Conservation (phyloP, 192 early-diverging fungal species). For the Gaertneriomyces semiglobifer region DNA sequence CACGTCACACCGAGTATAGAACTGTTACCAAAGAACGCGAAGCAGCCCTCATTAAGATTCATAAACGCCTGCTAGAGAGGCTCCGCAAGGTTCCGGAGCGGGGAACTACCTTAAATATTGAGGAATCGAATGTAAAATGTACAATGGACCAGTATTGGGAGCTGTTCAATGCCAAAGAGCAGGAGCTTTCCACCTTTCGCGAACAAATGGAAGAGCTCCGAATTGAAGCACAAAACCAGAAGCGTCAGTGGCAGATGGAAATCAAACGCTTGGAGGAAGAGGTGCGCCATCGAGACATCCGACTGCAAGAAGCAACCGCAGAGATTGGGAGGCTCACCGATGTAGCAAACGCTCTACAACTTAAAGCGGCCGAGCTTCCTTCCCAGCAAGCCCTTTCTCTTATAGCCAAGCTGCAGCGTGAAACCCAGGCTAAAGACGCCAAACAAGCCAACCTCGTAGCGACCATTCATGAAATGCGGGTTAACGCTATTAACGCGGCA, state of each 20-base stretch:
- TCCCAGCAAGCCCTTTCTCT: not conserved
- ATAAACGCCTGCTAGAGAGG: conserved; percentile 27
- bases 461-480: conserved; percentile 32
- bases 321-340: not conserved
- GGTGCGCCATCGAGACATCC: conserved; percentile 18
- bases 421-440: conserved; percentile 7
- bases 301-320: conserved; percentile 10
- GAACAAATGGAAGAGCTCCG: conserved; percentile 3
- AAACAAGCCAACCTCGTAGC: conserved; percentile 27
- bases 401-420: conserved; percentile 10
- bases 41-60: conserved; percentile 26
- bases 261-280: conserved; percentile 24
- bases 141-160: not conserved
- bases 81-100: conserved; percentile 21
- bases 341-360: not conserved
- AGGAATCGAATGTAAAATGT: not conserved
- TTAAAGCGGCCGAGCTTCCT: conserved; percentile 12
- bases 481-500: conserved; percentile 21
- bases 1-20: conserved; percentile 25
- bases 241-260: conserved; percentile 14
- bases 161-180: conserved; percentile 21
- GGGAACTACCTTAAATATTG: not conserved
- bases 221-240: conserved; percentile 14
- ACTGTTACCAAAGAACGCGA: conserved; percentile 20
- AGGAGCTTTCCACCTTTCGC: conserved; percentile 11